These are phyloP conservation scores for Colletotrichum sp. DNA, from an alignment of 2,329 filamentous ascomycete genomes.

Conservation along the genomic window DNA sequence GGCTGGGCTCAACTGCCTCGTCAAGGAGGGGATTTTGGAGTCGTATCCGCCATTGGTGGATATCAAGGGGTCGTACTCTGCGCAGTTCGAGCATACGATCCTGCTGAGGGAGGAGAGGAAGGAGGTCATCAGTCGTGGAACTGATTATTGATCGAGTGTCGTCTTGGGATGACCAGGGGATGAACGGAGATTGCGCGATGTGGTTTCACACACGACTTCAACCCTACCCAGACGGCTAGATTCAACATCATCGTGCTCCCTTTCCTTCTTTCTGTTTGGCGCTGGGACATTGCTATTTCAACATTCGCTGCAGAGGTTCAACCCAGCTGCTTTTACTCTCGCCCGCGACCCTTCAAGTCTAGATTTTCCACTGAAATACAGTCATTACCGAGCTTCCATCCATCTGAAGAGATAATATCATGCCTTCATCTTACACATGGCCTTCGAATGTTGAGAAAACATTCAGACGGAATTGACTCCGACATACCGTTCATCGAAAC, in stretches of 20 bases:
- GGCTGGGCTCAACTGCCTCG: conserved; percentile 63
- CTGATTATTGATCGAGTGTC: conserved; percentile 47
- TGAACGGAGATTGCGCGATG: neutral
- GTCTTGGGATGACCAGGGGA: neutral
- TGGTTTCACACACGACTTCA: neutral
- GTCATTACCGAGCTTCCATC: neutral
- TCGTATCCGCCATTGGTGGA: conserved; percentile 62
- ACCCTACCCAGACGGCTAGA: neutral
- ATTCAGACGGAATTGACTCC: neutral
- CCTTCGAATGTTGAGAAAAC: neutral
- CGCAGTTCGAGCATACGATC: conserved; percentile 67
- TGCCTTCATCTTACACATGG: neutral
- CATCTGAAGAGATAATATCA: fast-evolving
- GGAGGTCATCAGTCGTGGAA: conserved; percentile 57
- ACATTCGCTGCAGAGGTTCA: neutral
- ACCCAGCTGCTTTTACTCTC: neutral
- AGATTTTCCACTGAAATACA: neutral
- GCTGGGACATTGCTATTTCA: neutral
- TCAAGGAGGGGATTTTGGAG: conserved; percentile 62
- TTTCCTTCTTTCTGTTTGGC: neutral
- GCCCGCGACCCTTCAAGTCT: neutral
- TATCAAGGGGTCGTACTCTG: conserved; percentile 63
- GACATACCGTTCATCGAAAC: neutral
- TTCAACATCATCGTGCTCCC: neutral
- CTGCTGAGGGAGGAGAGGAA: conserved; percentile 48